Evolutionary conservation across 148 eudicot species (phyloP), one percentile per base, ranked within the genome.

Genomic region (Agrostemma githago): DNA sequence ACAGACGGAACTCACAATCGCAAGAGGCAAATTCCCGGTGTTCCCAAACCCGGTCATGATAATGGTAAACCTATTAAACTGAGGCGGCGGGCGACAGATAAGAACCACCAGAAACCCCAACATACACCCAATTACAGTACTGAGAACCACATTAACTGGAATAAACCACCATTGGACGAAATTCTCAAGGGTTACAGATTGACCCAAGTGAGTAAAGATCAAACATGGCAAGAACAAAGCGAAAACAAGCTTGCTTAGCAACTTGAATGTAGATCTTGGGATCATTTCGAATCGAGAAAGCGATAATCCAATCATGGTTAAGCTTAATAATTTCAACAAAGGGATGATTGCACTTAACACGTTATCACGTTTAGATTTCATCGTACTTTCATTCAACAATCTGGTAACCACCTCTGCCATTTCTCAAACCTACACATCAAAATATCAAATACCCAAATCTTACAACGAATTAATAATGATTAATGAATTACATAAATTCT

Each of bases 221-320:
- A 87, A 80, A 73, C 91, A 89, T 37, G 91, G 89, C 70, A 87
- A 79, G 75, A 89, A 89, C 59, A 89, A 78, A 17, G 85, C 87
- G 70, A 89, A 89, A 20, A 89, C 91, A 72, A 89, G 88, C 83
- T 89, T 89, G 86, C 88, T 86, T n/a, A 89, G 88, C 14, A 87
- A 79, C 79, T 83, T 89, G 74, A 84, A 86, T 0, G 91, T 89
- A 3, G 83, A 80, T 78, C 80, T 89, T 7, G 91, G 87, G 63
- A 87, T 83, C 68, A 86, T 66, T 42, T 87, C 80, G n/a, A 75
- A 79, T 16, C 85, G 86, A 0, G 88, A 77, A 54, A 89, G 88
- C 71, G 84, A 63, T 63, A 86, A 74, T 56, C 89, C 89, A 8
- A 87, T 78, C 37, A 82, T 41, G 0, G 89, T 82, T 14, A 87